Base-by-base conservation (phyloP, 305 asterid genomes). In the Fraxinus baroniana region DNA sequence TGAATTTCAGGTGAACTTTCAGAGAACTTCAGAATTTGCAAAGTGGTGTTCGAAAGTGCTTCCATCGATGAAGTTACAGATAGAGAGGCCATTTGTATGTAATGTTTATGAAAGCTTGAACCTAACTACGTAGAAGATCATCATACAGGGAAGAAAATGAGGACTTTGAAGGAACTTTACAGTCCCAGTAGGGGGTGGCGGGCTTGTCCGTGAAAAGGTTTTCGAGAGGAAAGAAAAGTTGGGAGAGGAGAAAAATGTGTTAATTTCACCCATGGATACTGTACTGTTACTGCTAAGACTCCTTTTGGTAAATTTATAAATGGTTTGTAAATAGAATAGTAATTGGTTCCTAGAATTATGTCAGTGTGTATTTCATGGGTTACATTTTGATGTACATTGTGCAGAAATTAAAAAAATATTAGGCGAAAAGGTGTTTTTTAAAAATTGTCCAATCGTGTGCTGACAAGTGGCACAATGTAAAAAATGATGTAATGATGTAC, bases 21-120 rank as follows among this genome's bases (percentile, higher is more conserved):
- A 0, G 91, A 33, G 28, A 89, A 86, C 73, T 84, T 87, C 70
- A 92, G 86, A 55, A 86, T 49, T 32, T 87, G 92, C 74, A 68
- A 4, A 81, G 86, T 79, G 77, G 91, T 84, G 81, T 88, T 78
- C 2, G 93, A 84, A 37, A 91, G 84, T 36, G 96, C 90, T 79
- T 94, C 97, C 93, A 91, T 86, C 77, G 92, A 80, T 60, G 90
- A 80, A 36, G 88, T 77, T 8, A 79, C 76, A 55, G 57, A 55
- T 30, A 72, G 85, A 46, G 90, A 41, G 33, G 81, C 86, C 89
- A 86, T 84, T 84, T 26, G 18, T 10, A 26, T 3, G 37, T 66
- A 22, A 64, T 9, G 35, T 64, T 1, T 64, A 8, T 24, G 70
- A 60, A 60, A 60, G 26, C 26, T 60, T 60, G 70, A 60, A 60